Percentiles rank a stretch among this genome's conserved stretches.
These are phyloP conservation scores for Hibiscus tridactylites DNA, from an alignment of 345 rosid species.

Conservation along the genomic window DNA sequence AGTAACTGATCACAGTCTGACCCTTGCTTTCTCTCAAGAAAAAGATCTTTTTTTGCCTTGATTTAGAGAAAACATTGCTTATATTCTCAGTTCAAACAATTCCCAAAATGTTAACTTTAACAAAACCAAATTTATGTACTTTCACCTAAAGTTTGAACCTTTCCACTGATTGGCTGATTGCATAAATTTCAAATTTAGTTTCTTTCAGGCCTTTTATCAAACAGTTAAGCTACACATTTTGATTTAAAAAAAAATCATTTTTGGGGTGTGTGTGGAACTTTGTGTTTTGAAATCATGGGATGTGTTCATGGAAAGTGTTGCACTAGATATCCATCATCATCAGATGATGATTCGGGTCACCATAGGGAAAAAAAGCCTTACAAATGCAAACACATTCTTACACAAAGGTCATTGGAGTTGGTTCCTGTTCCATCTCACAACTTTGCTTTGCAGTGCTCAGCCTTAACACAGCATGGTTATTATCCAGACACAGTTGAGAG, in stretches of 20 bases:
- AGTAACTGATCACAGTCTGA: neutral
- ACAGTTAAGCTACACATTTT: constrained; percentile 6
- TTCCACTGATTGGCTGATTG: neutral
- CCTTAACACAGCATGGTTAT: constrained; percentile 70
- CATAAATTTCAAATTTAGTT: neutral
- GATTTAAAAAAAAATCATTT: too few species aligned
- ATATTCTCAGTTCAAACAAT: neutral
- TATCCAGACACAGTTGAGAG: constrained; percentile 75
- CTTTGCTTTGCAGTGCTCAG: constrained; percentile 65
- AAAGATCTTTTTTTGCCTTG: neutral
- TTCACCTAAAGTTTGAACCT: constrained; percentile 6
- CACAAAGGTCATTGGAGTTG: constrained; percentile 51
- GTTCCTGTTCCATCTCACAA: constrained; percentile 58
- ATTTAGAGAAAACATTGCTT: neutral
- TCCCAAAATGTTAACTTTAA: constrained; percentile 23
- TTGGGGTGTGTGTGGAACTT: neutral
- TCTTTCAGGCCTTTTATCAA: constrained; percentile 24
- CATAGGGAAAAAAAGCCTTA: constrained; percentile 17
- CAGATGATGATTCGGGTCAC: constrained; percentile 44
- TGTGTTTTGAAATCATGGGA: constrained; percentile 43
- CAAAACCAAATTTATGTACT: constrained; percentile 16
- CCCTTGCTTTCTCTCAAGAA: constrained; percentile 12
- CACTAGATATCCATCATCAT: constrained; percentile 49
- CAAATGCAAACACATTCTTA: constrained; percentile 34
- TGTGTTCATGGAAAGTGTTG: constrained; percentile 88